phyloP scores from a whole-genome alignment of 306 rosid species.

The Gastrolobium villosum region DNA sequence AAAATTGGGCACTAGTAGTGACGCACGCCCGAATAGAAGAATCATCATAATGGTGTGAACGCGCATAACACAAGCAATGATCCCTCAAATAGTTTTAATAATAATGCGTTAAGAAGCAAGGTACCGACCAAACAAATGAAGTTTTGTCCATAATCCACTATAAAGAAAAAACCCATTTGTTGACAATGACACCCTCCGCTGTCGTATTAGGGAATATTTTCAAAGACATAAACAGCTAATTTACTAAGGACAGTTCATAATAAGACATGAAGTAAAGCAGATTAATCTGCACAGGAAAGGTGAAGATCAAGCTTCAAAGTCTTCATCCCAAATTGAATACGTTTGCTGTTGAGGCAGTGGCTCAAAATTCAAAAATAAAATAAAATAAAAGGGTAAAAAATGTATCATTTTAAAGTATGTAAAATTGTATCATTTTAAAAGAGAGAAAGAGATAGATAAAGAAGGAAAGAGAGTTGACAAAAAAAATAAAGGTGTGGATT shows the following conservation, averaged over 20 bases:
- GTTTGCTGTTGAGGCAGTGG: constrained; percentile 32
- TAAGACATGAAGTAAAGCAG: constrained; percentile 58
- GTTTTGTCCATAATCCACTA: constrained; percentile 58
- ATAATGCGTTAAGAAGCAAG: constrained; percentile 41
- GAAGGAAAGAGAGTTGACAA: no score
- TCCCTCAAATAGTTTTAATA: constrained; percentile 48
- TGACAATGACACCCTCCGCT: constrained; percentile 63
- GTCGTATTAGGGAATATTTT: constrained; percentile 69
- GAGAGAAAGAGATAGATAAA: no score
- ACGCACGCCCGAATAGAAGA: constrained; percentile 45
- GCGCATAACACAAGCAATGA: constrained; percentile 57
- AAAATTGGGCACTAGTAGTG: constrained; percentile 51
- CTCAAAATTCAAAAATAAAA: constrained; percentile 16
- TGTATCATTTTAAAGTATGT: no score
- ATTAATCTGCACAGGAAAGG: constrained; percentile 59
- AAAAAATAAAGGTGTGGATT: no score
- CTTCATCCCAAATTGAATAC: constrained; percentile 45
- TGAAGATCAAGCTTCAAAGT: constrained; percentile 43
- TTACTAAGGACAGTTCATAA: constrained; percentile 49
- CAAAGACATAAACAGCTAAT: constrained; percentile 66
- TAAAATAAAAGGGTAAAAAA: no score
- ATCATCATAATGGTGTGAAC: constrained; percentile 56
- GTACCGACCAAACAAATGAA: constrained; percentile 59
- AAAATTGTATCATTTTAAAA: no score
- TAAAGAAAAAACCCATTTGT: constrained; percentile 57